Conservation (phyloP, 805 yeast species). For the Wickerhamomyces kurtzmanii region DNA sequence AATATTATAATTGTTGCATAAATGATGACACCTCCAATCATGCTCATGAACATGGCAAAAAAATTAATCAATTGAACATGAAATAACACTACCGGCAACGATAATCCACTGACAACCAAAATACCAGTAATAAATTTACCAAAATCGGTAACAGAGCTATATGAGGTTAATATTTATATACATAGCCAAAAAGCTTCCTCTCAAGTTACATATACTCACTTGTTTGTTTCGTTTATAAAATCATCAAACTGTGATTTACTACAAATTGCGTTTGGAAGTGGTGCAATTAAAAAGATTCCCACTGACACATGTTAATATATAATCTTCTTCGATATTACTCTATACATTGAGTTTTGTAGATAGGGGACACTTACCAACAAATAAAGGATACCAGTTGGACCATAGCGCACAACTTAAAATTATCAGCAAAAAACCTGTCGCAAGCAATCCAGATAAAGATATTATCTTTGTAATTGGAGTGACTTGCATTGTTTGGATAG, state of each 20-base stretch:
- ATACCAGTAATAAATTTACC: conserved; percentile 77
- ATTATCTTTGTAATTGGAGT: conserved; percentile 74
- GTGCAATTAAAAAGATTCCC: conserved; percentile 59
- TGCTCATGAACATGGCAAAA: conserved; percentile 67
- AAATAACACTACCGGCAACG: conserved; percentile 65
- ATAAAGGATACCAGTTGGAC: conserved; percentile 86
- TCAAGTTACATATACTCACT: conserved; percentile 16
- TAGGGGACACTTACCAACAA: conserved; percentile 37
- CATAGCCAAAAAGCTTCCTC: no score
- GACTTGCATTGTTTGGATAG: conserved; percentile 10
- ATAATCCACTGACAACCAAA: conserved; percentile 64
- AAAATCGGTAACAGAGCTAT: conserved; percentile 48
- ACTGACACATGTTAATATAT: conserved; percentile 18
- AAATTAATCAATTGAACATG: conserved; percentile 67
- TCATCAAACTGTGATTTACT: conserved; percentile 36
- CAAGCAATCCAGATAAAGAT: conserved; percentile 65
- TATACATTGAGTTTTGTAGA: conserved; percentile 3
- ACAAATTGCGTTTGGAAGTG: conserved; percentile 58
- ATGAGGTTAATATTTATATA: conserved; percentile 11
- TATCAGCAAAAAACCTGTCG: conserved; percentile 83
- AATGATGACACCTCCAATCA: conserved; percentile 75
- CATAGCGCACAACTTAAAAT: conserved; percentile 82
- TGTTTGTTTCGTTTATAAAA: conserved; percentile 48
- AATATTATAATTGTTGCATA: conserved; percentile 79
- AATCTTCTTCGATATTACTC: neutral